Evolutionary conservation across 2,329 filamentous ascomycete species (phyloP).

Genomic region (Trichoderma breve): DNA sequence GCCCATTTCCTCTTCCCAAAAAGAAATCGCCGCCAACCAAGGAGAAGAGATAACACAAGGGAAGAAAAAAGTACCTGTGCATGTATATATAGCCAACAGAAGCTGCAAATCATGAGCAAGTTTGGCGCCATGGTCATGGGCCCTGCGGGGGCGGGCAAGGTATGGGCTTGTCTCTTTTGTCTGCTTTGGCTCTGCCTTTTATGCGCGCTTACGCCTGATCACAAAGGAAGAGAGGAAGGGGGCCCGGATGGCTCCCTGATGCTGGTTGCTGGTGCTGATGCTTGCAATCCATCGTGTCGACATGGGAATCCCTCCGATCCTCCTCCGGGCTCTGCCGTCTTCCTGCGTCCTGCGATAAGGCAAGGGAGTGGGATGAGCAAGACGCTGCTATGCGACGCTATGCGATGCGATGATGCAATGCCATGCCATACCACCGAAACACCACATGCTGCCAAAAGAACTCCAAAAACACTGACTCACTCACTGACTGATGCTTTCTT

Average conservation of each 20-base stretch:
- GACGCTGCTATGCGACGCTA: neutral
- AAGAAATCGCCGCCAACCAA: neutral
- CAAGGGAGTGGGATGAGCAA: neutral
- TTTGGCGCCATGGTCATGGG: conserved; percentile 95
- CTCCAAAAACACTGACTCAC: neutral
- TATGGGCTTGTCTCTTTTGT: conserved; percentile 36
- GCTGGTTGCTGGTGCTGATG: neutral
- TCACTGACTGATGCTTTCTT: neutral
- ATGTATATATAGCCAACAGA: neutral
- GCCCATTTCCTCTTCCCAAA: neutral
- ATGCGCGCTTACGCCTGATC: conserved; percentile 11
- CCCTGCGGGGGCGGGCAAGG: conserved; percentile 91
- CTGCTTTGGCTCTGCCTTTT: neutral
- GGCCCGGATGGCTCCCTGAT: neutral
- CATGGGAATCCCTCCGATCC: neutral
- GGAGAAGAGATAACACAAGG: neutral
- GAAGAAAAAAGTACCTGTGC: neutral
- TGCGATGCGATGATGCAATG: neutral
- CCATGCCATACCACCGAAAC: neutral
- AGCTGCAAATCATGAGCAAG: conserved; percentile 68
- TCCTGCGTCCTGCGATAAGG: neutral
- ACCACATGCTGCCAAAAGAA: neutral
- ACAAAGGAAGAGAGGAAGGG: neutral
- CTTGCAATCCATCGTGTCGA: neutral
- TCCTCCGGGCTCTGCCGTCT: neutral